Conservation (phyloP, 139 green algal species). For the Volvox africanus region DNA sequence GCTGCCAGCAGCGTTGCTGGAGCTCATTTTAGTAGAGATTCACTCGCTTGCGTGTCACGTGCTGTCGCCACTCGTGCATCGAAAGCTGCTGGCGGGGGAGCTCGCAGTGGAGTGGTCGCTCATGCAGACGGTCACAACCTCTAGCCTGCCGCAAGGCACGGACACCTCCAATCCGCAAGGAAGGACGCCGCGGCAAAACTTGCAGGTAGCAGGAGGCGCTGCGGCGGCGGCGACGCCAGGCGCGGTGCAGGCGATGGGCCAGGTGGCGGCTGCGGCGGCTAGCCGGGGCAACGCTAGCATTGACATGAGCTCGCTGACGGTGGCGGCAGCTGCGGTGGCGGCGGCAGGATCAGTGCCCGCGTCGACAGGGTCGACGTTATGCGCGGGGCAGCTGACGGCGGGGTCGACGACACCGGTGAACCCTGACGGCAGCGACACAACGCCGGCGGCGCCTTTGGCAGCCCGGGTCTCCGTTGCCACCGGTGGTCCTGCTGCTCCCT, state of each 20-base stretch:
- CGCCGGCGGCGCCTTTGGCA: not conserved
- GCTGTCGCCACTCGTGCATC: constrained; percentile 41
- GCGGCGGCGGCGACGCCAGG: not conserved
- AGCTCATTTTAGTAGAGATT: constrained; percentile 36
- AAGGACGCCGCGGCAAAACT: not conserved
- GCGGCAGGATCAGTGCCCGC: not conserved
- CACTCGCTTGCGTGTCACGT: constrained; percentile 39
- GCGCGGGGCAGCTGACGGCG: not conserved
- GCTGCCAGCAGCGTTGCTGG: constrained; percentile 38
- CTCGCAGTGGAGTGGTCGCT: constrained; percentile 42
- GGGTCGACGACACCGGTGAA: not conserved
- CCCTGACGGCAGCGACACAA: not conserved
- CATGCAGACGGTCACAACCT: constrained; percentile 39
- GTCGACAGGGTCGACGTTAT: not conserved
- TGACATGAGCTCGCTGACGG: not conserved
- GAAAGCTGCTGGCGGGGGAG: constrained; percentile 40
- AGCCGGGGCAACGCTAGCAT: not conserved
- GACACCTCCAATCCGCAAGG: not conserved
- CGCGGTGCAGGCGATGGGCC: not conserved
- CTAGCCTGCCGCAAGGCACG: constrained; percentile 11
- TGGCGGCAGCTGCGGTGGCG: not conserved
- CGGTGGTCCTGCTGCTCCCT: not conserved
- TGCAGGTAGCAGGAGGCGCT: not conserved
- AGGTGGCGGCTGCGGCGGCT: not conserved
- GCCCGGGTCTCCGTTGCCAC: not conserved